Base-by-base conservation (phyloP, 306 rosid species). In the Medicago truncatula region DNA sequence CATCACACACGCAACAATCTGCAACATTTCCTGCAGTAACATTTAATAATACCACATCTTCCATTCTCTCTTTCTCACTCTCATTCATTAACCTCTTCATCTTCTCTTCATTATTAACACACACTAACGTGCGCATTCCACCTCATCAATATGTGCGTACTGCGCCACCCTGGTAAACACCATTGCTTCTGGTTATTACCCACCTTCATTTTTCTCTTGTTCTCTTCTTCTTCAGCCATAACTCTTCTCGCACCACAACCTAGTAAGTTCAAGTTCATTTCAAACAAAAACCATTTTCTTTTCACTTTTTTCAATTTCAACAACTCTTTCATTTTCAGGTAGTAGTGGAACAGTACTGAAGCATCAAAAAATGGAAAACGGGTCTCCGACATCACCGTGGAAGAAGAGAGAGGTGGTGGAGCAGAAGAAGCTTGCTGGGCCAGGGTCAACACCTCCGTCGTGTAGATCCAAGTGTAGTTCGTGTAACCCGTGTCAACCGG, bases 391-490 rank as follows among this genome's bases (percentile, higher is more conserved):
- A 40, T 7, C 34, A 8, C 17, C 73, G 16, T 25, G 12, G 60
- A 21, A 54, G 60, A 20, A 54, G 14, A 69, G 68, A 25, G 52
- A 16, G 2, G 43, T 43, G 74, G 25, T 28, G 10, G 80, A 81
- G 40, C 62, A 83, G 84, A 87, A 84, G 88, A 73, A 80, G 18
- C 61, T 81, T 65, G 49, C 64, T 0, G 96, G 89, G 0, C 91
- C 90, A 4, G 98, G 98, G 14, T 94, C 98, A 7, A 64, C 86
- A 4, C 98, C 98, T 18, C 98, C 98, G 50, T 81, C 89, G 2
- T 94, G 98, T 20, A 86, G 87, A 81, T 86, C 89, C 77, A 94
- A 86, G 87, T 94, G 98, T 13, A 97, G 96, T 4, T 85, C 85
- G 84, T 94, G 98, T 70, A 80, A 61, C 8, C 98, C 98, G 0